Conservation (phyloP, 306 rosid genomes). For the Ziziphus jujuba region DNA sequence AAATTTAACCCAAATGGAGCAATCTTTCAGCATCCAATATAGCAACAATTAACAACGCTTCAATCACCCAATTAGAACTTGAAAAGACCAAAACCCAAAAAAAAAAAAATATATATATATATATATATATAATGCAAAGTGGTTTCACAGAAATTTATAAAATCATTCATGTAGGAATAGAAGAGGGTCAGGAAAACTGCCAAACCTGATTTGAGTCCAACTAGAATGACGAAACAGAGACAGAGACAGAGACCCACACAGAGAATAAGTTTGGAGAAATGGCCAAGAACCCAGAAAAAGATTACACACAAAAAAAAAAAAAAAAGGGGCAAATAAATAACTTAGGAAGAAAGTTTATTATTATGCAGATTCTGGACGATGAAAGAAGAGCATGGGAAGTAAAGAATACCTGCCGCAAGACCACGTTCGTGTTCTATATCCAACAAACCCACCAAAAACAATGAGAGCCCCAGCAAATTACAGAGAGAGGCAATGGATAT, state of each 20-base stretch:
- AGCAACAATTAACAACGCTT: neutral
- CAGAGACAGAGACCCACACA: constrained; percentile 9
- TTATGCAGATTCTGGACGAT: constrained; percentile 18
- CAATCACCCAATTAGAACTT: neutral
- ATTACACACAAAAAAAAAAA: too few species aligned
- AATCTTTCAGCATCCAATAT: neutral
- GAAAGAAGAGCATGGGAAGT: constrained; percentile 33
- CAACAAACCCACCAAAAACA: neutral
- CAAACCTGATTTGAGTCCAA: constrained; percentile 36
- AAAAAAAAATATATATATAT: too few species aligned
- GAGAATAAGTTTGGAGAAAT: neutral
- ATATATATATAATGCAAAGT: too few species aligned
- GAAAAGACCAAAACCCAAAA: neutral
- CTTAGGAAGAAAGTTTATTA: constrained; percentile 15
- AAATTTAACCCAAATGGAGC: neutral
- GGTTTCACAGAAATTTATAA: neutral
- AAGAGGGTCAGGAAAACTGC: constrained; percentile 1
- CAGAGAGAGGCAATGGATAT: constrained; percentile 11
- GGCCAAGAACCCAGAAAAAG: constrained; percentile 8
- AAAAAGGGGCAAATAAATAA: too few species aligned
- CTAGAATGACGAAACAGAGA: neutral
- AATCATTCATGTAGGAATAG: neutral
- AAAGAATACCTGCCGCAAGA: constrained; percentile 37
- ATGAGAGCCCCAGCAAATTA: neutral
- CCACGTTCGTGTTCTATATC: neutral